These are phyloP conservation scores for Magnusiomyces starmeri DNA, from an alignment of 1,139 yeast genomes.

Conservation along the genomic window DNA sequence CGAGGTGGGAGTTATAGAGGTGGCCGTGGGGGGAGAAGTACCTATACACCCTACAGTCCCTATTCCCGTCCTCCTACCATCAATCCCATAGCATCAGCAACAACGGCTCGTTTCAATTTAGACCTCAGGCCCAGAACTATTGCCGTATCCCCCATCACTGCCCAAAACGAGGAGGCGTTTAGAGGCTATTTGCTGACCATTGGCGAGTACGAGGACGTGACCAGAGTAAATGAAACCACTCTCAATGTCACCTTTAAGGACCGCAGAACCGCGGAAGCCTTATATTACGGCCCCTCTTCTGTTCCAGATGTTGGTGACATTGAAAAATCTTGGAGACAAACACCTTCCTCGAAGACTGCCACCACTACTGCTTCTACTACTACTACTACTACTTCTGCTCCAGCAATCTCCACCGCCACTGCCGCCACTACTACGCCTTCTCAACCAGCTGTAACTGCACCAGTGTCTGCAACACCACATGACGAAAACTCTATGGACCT, in stretches of 20 bases:
- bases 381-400: slow-evolving; percentile 5
- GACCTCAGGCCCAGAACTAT: slow-evolving; percentile 38
- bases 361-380: slow-evolving; percentile 3
- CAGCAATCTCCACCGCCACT: too few relatives aligned
- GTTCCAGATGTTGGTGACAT: slow-evolving; percentile 32
- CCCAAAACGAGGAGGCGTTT: slow-evolving; percentile 31
- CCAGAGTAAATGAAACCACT: slow-evolving; percentile 13
- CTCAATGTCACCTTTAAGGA: slow-evolving; percentile 3
- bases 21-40: slow-evolving; percentile 22
- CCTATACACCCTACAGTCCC: slow-evolving; percentile 20
- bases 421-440: too few relatives aligned
- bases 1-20: slow-evolving; percentile 19
- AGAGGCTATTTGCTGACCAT: slow-evolving; percentile 20
- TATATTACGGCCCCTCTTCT: slow-evolving; percentile 26
- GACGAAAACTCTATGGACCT: slow-evolving; percentile 1
- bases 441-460: too few relatives aligned
- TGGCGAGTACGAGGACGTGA: slow-evolving; percentile 22
- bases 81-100: slow-evolving; percentile 19
- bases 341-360: neutral
- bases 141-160: slow-evolving; percentile 28
- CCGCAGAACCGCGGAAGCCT: slow-evolving; percentile 36
- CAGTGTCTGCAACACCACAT: too few relatives aligned
- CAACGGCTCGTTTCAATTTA: slow-evolving; percentile 25
- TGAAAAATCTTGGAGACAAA: slow-evolving; percentile 29
- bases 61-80: slow-evolving; percentile 21